Conservation (phyloP, 192 early-diverging fungal genomes). For the Coemansia sp. region DNA sequence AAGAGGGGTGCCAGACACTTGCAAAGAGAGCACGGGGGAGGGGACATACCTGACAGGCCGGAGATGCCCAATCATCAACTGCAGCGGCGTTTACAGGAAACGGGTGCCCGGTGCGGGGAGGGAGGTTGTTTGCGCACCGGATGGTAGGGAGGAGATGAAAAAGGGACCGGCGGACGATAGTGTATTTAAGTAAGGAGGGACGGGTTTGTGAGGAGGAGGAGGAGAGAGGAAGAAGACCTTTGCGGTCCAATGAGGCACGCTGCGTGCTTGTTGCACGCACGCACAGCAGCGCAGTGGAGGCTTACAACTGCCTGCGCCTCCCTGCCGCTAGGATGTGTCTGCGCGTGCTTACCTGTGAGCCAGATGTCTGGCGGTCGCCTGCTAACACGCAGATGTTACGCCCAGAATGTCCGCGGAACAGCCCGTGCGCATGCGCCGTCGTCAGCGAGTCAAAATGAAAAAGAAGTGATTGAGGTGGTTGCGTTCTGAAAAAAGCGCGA, state of each 20-base stretch:
- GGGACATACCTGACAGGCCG: background rate
- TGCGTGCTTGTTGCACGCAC: background rate
- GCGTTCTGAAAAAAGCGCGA: background rate
- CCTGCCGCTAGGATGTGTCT: background rate
- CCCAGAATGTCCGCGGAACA: slow-evolving; percentile 10
- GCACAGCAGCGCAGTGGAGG: slow-evolving; percentile 2
- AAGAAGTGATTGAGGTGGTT: background rate
- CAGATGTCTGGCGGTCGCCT: background rate
- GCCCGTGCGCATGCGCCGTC: slow-evolving; percentile 13
- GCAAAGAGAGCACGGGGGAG: background rate
- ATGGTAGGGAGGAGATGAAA: background rate
- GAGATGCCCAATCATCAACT: background rate
- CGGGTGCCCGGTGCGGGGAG: background rate
- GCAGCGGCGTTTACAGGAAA: background rate
- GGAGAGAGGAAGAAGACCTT: background rate
- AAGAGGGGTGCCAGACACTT: background rate
- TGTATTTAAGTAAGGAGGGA: background rate
- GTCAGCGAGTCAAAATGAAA: background rate
- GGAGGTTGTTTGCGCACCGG: background rate
- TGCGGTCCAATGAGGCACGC: background rate
- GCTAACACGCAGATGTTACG: slow-evolving; percentile 3
- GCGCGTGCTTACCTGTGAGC: slow-evolving; percentile 7
- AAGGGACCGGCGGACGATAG: background rate
- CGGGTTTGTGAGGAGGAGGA: background rate
- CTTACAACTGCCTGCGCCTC: slow-evolving; percentile 14